Conservation (phyloP, 1,284 basidiomycete genomes). For the Malassezia globosa region DNA sequence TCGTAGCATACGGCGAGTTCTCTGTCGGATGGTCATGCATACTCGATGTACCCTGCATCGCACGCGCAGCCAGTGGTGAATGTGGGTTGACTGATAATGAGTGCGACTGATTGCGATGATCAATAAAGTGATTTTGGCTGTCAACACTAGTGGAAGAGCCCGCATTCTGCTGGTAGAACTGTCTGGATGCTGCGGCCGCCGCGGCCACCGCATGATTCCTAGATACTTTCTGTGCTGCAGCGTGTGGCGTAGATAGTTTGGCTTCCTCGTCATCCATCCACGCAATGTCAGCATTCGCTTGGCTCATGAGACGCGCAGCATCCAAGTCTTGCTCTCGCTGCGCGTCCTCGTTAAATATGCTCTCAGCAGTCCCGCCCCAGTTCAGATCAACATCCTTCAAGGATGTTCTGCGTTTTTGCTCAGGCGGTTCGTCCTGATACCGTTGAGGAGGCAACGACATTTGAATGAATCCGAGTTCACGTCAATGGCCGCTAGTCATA, state of each 20-base stretch:
- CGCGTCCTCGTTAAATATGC: conserved; percentile 14
- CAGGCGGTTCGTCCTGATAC: not conserved
- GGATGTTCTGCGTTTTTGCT: not conserved
- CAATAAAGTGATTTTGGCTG: conserved; percentile 43
- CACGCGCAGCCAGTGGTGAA: conserved; percentile 27
- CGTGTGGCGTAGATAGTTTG: not conserved
- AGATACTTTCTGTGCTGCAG: not conserved
- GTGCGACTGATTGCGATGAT: conserved; percentile 43
- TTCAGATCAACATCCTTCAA: not conserved
- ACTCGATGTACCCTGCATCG: conserved; percentile 1
- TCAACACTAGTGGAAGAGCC: conserved; percentile 41
- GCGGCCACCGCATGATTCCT: conserved; percentile 1
- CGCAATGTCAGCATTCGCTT: conserved; percentile 13
- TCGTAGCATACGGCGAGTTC: not conserved
- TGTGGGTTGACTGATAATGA: conserved; percentile 29
- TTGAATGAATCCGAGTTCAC: too few species aligned
- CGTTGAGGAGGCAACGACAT: not conserved
- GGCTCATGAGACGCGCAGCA: conserved; percentile 43
- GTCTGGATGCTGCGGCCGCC: conserved; percentile 15
- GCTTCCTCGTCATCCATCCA: not conserved
- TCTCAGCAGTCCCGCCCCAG: not conserved
- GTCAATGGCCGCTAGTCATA: too few species aligned
- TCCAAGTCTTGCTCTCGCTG: conserved; percentile 43
- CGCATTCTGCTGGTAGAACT: conserved; percentile 40
- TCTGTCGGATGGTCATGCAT: not conserved